Conservation (phyloP, 176 grass and related monocot species). For the Musa acuminata region DNA sequence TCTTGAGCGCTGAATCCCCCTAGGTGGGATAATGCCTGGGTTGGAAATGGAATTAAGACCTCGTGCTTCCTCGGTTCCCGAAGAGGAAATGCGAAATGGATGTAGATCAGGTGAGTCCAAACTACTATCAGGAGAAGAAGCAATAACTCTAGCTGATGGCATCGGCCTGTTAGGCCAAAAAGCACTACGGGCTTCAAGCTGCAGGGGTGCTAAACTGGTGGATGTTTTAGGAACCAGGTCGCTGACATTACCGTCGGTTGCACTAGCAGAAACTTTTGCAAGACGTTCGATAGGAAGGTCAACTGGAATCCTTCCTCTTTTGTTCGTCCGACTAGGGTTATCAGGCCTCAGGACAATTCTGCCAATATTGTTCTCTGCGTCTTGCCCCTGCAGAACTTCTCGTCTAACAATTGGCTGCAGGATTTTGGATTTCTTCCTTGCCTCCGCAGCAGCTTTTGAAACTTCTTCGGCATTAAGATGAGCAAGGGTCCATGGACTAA, state of each 20-base stretch:
- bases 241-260: conserved; percentile 42
- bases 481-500: conserved; percentile 89
- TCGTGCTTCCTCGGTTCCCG: conserved; percentile 53
- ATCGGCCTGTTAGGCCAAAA: conserved; percentile 49
- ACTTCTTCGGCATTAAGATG: no score
- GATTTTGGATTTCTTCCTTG: conserved; percentile 74
- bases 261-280: conserved; percentile 47
- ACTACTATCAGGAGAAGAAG: conserved; percentile 72
- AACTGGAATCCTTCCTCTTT: conserved; percentile 34
- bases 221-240: conserved; percentile 35
- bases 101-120: conserved; percentile 52
- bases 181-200: conserved; percentile 71
- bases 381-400: conserved; percentile 18
- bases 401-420: conserved; percentile 49
- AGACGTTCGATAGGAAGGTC: conserved; percentile 60
- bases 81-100: conserved; percentile 29
- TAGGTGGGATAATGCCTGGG: conserved; percentile 35
- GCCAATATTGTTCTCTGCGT: conserved; percentile 14
- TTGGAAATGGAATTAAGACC: conserved; percentile 12
- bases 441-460: conserved; percentile 56
- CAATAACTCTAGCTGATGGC: conserved; percentile 33
- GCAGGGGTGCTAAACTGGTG: conserved; percentile 54
- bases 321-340: conserved; percentile 33
- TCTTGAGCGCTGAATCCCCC: conserved; percentile 41
- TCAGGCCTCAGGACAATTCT: conserved; percentile 17